Evolutionary conservation across 2,329 filamentous ascomycete species (phyloP).

Genomic region (Cercospora citrullina): DNA sequence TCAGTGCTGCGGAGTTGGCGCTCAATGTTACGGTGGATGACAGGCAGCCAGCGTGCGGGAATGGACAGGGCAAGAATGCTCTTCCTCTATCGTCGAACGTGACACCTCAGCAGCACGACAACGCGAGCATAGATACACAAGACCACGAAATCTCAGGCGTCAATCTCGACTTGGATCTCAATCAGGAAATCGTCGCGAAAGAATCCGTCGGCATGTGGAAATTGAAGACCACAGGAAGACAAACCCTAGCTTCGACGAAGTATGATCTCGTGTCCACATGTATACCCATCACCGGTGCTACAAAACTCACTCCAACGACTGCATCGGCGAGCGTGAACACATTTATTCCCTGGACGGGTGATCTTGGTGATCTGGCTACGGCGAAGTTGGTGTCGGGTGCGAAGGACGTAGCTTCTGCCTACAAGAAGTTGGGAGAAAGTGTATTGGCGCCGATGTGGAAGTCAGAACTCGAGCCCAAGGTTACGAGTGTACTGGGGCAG

Average conservation of each 20-base stretch:
- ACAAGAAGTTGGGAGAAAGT: neutral
- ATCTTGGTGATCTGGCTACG: neutral
- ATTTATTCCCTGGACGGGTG: neutral
- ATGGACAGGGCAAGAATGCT: neutral
- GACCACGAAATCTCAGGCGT: neutral
- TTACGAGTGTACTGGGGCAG: neutral
- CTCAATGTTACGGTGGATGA: slow-evolving; percentile 6
- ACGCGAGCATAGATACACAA: neutral
- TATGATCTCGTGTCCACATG: neutral
- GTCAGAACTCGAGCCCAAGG: neutral
- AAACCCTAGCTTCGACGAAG: neutral
- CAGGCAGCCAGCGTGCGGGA: neutral
- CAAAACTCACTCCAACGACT: neutral
- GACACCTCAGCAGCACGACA: neutral
- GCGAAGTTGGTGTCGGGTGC: neutral
- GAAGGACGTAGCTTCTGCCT: neutral
- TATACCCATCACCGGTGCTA: neutral
- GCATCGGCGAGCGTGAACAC: neutral
- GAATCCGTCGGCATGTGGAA: neutral
- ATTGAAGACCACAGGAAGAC: neutral
- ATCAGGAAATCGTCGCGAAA: slow-evolving; percentile 11
- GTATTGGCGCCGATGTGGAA: neutral
- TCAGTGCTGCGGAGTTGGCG: slow-evolving; percentile 9
- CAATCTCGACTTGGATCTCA: neutral
- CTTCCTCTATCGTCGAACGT: neutral